Percentiles rank a stretch among this genome's conserved stretches.
Evolutionary conservation across 768 basidiomycete genomes (phyloP).

Genomic region (Mycena kentingensis): DNA sequence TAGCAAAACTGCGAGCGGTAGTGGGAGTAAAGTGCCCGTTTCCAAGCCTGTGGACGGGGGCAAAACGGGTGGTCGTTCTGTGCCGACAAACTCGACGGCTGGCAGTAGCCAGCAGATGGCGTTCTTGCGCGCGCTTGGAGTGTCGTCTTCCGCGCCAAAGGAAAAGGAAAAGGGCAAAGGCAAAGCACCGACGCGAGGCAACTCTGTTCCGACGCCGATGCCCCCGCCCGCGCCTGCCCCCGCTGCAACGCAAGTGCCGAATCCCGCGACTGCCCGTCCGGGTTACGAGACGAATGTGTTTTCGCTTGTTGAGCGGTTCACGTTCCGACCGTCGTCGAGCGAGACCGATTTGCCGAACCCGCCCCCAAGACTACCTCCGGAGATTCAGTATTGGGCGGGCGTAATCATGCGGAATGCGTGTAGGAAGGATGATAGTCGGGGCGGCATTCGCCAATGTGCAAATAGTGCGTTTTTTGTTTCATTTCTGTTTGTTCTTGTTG

Average conservation of each 20-base stretch:
- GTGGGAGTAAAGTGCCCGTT: background rate
- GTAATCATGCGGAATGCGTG: slow-evolving; percentile 99
- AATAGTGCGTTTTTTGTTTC: slow-evolving; percentile 66
- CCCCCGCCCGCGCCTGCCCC: slow-evolving; percentile 25
- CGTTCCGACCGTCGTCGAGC: slow-evolving; percentile 85
- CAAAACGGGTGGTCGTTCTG: too few relatives aligned
- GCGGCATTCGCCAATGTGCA: slow-evolving; percentile 96
- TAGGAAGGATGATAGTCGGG: slow-evolving; percentile 89
- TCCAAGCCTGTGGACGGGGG: too few relatives aligned
- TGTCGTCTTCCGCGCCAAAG: slow-evolving; percentile 17
- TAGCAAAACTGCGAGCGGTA: slow-evolving; percentile 1
- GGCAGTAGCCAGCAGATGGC: slow-evolving; percentile 13
- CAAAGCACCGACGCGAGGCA: slow-evolving; percentile 25
- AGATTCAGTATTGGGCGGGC: slow-evolving; percentile 99
- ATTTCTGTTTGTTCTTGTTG: background rate
- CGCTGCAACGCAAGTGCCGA: slow-evolving; percentile 22
- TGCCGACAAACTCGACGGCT: too few relatives aligned
- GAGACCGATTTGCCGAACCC: slow-evolving; percentile 73
- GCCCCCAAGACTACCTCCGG: slow-evolving; percentile 73
- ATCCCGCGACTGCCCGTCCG: slow-evolving; percentile 14
- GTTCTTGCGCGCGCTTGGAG: slow-evolving; percentile 17
- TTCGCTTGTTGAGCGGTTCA: slow-evolving; percentile 94
- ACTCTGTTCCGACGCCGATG: slow-evolving; percentile 39
- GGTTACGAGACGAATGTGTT: slow-evolving; percentile 86
- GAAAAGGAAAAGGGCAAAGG: slow-evolving; percentile 33